Base-by-base conservation (phyloP, 352 stramenopile genomes). In the Phytophthora pini region DNA sequence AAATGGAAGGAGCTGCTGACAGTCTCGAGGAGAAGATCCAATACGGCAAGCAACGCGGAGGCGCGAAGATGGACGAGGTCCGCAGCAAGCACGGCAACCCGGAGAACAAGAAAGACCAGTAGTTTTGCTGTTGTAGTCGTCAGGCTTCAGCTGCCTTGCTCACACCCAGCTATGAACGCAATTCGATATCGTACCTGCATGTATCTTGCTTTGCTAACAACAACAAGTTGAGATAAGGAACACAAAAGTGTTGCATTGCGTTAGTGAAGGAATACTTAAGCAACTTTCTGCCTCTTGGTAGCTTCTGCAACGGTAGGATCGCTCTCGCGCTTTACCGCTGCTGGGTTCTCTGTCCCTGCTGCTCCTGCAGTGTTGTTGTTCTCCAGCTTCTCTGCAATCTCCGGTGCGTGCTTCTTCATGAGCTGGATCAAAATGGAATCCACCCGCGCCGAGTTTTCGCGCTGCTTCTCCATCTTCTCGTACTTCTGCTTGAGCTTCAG, bases 401-500 rank as follows among this genome's bases (percentile, higher is more conserved):
- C 87, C 0, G 87, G 87, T n/a, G 84, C 84, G 53, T 95, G 82
- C 65, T 92, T 92, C 56, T 94, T 94, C 80, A 94, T 92, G 24
- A 95, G 70, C 31, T 90, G 83, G 46, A 95, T 87, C 50, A 95
- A 61, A 50, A 95, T 95, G 13, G 80, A 79, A 63, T 95, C 85
- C 6, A 95, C 82, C 29, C 85, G 82, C 22, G 87, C 84, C 61
- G 84, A 92, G 68, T 93, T 90, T 65, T 94, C 85, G 64, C 84
- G 82, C 64, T 92, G 85, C 48, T 94, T 94, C 51, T 94, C 84
- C 76, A 93, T 88, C 63, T 94, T 94, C 48, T 95, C 87, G 60
- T 84, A 86, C 44, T 93, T 94, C 38, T 93, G 87, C 74, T 95
- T 95, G 43, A 94, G 78, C 72, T 94, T 94, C 32, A 94, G 68